Percentiles rank a stretch among this genome's conserved stretches.
Evolutionary conservation across 2,329 filamentous ascomycete genomes (phyloP).

Genomic region (Graphiopsis chlorocephala): DNA sequence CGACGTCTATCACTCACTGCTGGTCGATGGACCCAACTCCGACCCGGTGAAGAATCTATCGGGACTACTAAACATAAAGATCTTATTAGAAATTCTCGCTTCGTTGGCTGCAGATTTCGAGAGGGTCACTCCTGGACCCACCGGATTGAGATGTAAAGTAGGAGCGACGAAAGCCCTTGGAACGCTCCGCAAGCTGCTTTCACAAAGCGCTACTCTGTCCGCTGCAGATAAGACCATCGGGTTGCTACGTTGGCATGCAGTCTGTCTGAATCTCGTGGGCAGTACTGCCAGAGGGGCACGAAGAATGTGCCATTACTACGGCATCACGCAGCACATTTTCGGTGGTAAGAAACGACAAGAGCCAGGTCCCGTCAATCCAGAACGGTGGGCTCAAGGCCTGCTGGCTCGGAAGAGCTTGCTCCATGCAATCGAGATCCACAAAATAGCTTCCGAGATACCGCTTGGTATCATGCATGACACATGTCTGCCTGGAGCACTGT

Average conservation of each 20-base stretch:
- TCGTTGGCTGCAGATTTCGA: not conserved
- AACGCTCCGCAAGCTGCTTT: not conserved
- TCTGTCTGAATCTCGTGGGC: not conserved
- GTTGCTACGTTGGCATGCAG: not conserved
- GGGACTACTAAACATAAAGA: not conserved
- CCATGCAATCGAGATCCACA: not conserved
- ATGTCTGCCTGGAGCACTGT: not conserved
- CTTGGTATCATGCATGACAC: conserved; percentile 1
- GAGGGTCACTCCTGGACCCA: not conserved
- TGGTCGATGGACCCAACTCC: not conserved
- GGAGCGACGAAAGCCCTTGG: not conserved
- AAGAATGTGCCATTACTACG: conserved; percentile 2
- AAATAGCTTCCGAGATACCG: not conserved
- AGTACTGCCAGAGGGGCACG: not conserved
- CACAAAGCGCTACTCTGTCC: not conserved
- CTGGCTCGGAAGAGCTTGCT: not conserved
- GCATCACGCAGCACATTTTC: conserved; percentile 1
- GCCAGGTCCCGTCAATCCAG: not conserved
- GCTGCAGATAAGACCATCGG: not conserved
- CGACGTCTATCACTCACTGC: not conserved
- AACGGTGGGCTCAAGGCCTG: not conserved
- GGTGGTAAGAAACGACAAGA: not conserved
- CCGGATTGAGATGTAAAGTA: not conserved
- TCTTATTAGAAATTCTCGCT: not conserved
- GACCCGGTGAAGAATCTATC: not conserved